Conservation (phyloP, 768 basidiomycete species). For the Amanita molliuscula region DNA sequence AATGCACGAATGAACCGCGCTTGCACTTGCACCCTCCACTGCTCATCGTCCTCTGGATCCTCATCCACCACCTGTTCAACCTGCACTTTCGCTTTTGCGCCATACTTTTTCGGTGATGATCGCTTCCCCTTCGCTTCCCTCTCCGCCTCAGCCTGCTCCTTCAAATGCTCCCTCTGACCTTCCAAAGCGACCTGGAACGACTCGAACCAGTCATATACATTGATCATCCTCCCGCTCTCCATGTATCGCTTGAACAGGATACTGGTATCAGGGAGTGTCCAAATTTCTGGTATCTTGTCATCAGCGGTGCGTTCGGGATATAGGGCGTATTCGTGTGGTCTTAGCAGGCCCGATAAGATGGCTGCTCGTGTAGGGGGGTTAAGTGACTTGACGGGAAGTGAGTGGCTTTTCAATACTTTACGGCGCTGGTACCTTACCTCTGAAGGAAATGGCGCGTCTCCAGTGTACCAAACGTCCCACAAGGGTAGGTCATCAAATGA, state of each 20-base stretch:
- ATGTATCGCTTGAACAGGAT: slow-evolving; percentile 71
- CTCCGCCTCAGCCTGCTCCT: slow-evolving; percentile 2
- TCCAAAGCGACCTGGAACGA: slow-evolving; percentile 63
- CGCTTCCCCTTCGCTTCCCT: background rate
- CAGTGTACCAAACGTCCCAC: slow-evolving; percentile 72
- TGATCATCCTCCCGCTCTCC: slow-evolving; percentile 74
- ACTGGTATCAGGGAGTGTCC: slow-evolving; percentile 61
- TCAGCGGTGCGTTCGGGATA: background rate
- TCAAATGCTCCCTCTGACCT: slow-evolving; percentile 30
- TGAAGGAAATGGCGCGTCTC: slow-evolving; percentile 49
- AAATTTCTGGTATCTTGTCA: slow-evolving; percentile 15
- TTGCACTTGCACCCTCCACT: slow-evolving; percentile 57
- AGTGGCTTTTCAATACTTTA: background rate
- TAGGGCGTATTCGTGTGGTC: slow-evolving; percentile 40
- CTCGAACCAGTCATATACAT: slow-evolving; percentile 84
- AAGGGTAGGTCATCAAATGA: slow-evolving; percentile 40
- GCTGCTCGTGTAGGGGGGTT: slow-evolving; percentile 63
- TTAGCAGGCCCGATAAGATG: slow-evolving; percentile 47
- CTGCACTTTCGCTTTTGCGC: slow-evolving; percentile 16
- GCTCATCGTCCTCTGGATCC: slow-evolving; percentile 27
- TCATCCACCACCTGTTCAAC: slow-evolving; percentile 21
- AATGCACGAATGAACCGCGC: slow-evolving; percentile 71
- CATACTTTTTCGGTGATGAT: slow-evolving; percentile 11
- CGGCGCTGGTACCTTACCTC: slow-evolving; percentile 33
- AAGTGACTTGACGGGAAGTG: slow-evolving; percentile 34